A percentile compares a stretch with the other conserved stretches of the same genome.
Evolutionary conservation across 768 basidiomycete genomes (phyloP).

Genomic region (Tulasnella sp.): DNA sequence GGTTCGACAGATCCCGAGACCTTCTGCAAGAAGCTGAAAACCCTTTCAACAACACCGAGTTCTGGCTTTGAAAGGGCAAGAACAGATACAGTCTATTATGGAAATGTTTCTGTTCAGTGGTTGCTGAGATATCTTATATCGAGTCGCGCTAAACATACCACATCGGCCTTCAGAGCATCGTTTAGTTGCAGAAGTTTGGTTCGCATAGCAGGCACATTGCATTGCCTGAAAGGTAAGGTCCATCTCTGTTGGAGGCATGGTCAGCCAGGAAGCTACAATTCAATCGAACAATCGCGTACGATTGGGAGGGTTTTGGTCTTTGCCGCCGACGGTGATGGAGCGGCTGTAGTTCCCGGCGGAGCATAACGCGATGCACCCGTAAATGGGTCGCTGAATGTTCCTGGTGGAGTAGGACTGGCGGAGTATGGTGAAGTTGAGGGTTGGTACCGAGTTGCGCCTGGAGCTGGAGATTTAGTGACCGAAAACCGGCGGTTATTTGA

Average conservation of each 20-base stretch:
- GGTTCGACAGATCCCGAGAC: slow-evolving; percentile 24
- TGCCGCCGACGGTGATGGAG: slow-evolving; percentile 33
- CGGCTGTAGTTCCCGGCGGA: slow-evolving; percentile 37
- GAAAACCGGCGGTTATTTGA: neutral
- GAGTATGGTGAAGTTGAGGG: neutral
- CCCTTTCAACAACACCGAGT: neutral
- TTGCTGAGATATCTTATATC: neutral
- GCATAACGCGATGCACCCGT: slow-evolving; percentile 66
- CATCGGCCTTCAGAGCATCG: slow-evolving; percentile 60
- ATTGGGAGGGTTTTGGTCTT: slow-evolving; percentile 27
- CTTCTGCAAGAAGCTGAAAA: slow-evolving; percentile 17
- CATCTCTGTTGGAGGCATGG: slow-evolving; percentile 44
- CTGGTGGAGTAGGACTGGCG: neutral
- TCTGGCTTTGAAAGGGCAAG: slow-evolving; percentile 9
- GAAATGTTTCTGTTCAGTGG: neutral
- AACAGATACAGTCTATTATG: slow-evolving; percentile 2
- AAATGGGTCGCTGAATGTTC: slow-evolving; percentile 53
- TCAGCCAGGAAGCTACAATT: too few relatives aligned
- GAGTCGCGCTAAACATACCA: slow-evolving; percentile 42
- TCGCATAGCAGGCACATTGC: slow-evolving; percentile 72
- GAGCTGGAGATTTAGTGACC: neutral
- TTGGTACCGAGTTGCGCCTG: neutral
- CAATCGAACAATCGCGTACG: neutral
- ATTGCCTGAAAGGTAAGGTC: slow-evolving; percentile 78
- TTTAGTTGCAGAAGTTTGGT: slow-evolving; percentile 74